Conservation (phyloP, 228 moss, liverwort and hornwort species). For the Sphagnum magellanicum region DNA sequence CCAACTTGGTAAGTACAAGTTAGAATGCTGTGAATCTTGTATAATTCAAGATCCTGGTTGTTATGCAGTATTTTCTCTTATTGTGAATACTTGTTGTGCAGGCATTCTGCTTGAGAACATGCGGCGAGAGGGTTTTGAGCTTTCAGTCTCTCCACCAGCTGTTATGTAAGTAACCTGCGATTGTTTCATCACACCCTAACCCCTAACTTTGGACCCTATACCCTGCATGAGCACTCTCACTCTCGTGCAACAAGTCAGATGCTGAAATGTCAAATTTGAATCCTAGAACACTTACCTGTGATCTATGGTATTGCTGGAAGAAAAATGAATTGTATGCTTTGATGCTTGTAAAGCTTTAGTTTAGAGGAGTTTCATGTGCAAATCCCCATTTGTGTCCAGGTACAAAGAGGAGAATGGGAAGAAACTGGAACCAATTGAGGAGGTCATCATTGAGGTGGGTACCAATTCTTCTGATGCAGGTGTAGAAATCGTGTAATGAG, state of each 20-base stretch:
- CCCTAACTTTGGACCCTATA: too few species aligned
- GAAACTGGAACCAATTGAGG: slow-evolving; percentile 92
- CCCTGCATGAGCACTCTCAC: too few species aligned
- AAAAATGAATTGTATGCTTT: too few species aligned
- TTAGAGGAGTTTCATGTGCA: neutral
- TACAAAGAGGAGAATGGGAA: slow-evolving; percentile 77
- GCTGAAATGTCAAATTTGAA: too few species aligned
- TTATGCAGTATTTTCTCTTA: neutral
- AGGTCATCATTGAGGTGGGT: slow-evolving; percentile 77
- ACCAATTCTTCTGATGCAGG: neutral
- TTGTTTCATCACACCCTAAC: neutral
- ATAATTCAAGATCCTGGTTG: too few species aligned
- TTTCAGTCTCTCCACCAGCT: slow-evolving; percentile 92
- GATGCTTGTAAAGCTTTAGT: too few species aligned
- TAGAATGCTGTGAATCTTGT: neutral
- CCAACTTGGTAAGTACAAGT: slow-evolving; percentile 49
- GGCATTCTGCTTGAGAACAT: slow-evolving; percentile 87
- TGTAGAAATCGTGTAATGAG: neutral
- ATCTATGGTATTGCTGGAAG: too few species aligned
- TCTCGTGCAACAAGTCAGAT: too few species aligned
- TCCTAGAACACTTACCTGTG: too few species aligned
- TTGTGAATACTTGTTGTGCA: neutral
- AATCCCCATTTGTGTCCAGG: slow-evolving; percentile 10
- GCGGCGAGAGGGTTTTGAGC: slow-evolving; percentile 94
- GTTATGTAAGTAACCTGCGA: slow-evolving; percentile 36